Evolutionary conservation across 768 basidiomycete genomes (phyloP).

Genomic region (Auricularia auricula-judae): DNA sequence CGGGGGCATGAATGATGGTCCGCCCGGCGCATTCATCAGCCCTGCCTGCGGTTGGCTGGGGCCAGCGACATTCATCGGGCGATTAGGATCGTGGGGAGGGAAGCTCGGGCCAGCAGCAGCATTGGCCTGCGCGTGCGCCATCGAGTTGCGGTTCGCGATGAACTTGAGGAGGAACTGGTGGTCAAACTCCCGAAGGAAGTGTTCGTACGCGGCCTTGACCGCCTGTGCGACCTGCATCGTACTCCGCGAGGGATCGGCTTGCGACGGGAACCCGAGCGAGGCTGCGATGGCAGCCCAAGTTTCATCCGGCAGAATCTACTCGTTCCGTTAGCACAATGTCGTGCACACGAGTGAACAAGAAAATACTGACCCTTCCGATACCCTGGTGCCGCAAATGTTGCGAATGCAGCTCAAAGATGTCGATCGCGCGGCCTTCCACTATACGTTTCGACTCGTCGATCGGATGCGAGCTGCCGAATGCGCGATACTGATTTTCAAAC

Average conservation of each 20-base stretch:
- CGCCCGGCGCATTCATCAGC: not conserved
- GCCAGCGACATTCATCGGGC: not conserved
- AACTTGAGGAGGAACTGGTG: conserved; percentile 1
- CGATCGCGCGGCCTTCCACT: not conserved
- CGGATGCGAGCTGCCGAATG: not conserved
- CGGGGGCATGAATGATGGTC: not conserved
- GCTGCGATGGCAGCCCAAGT: not conserved
- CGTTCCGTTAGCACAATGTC: not conserved
- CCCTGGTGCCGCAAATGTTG: not conserved
- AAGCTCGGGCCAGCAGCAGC: not conserved
- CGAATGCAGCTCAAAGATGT: not conserved
- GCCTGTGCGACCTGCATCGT: conserved; percentile 24
- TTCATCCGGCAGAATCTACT: not conserved
- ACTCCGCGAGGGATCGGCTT: not conserved
- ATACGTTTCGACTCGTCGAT: not conserved
- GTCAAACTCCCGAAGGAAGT: conserved; percentile 37
- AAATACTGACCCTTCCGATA: not conserved
- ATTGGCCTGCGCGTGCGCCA: conserved; percentile 10
- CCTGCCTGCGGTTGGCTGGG: not conserved
- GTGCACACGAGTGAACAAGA: too few relatives aligned
- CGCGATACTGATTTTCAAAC: not conserved
- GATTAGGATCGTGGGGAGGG: not conserved
- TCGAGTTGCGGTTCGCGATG: conserved; percentile 35
- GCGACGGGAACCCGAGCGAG: not conserved
- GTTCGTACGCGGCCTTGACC: conserved; percentile 48